Evolutionary conservation across 2,329 filamentous ascomycete genomes (phyloP).

Genomic region (Lasiodiplodia sp.): DNA sequence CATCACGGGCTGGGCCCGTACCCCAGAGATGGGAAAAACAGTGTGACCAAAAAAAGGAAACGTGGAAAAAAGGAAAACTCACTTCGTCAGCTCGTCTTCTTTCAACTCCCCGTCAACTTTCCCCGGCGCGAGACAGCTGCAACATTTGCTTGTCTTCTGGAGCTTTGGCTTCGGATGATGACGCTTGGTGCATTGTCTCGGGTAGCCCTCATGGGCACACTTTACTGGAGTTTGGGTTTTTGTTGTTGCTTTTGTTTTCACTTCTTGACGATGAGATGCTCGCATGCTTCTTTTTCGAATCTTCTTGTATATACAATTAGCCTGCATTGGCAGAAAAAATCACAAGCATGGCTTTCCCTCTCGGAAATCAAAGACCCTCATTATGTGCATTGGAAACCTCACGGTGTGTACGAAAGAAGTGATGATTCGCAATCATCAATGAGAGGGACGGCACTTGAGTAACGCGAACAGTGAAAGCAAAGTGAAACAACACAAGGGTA

Average conservation of each 20-base stretch:
- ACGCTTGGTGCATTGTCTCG: background rate
- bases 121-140: background rate
- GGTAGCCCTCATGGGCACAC: background rate
- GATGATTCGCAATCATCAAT: too few relatives aligned
- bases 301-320: background rate
- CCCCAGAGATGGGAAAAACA: background rate
- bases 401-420: too few relatives aligned
- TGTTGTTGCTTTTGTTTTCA: background rate
- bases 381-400: too few relatives aligned
- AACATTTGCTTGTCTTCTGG: background rate
- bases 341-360: background rate
- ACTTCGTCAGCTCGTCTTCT: background rate
- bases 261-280: constrained; percentile 1
- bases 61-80: background rate
- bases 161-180: background rate
- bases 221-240: background rate
- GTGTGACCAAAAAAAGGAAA: background rate
- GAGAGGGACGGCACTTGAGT: too few relatives aligned
- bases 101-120: background rate
- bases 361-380: background rate
- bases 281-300: background rate
- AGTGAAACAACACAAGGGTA: too few relatives aligned
- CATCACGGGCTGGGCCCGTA: background rate
- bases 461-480: too few relatives aligned
- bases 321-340: background rate